Evolutionary conservation across 2,329 filamentous ascomycete genomes (phyloP).

Genomic region (Trichophyton verrucosum): DNA sequence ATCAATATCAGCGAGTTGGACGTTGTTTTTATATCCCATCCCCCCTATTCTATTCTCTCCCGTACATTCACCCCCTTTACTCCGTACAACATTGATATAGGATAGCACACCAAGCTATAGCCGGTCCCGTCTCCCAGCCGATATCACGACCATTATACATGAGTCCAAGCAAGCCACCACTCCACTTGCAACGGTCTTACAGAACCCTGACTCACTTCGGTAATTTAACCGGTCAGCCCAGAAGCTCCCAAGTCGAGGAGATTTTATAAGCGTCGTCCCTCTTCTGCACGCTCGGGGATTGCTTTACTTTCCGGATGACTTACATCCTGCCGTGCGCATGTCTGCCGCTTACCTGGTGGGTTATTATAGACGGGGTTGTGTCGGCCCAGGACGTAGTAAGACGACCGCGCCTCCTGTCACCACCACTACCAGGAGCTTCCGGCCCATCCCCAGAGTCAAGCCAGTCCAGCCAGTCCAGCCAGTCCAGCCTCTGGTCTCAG

Average conservation of each 20-base stretch:
- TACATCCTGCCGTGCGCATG: background rate
- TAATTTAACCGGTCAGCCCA: background rate
- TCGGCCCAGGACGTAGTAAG: background rate
- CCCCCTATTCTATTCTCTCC: background rate
- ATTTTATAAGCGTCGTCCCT: background rate
- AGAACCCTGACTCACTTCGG: background rate
- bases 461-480: too few species aligned
- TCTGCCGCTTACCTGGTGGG: background rate
- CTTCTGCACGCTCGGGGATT: background rate
- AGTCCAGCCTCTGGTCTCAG: too few species aligned
- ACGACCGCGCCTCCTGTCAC: background rate
- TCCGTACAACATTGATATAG: too few species aligned
- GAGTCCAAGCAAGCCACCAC: background rate
- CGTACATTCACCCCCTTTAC: background rate
- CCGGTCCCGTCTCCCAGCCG: background rate
- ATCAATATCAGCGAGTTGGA: background rate
- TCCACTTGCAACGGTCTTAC: background rate
- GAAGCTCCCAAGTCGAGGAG: background rate
- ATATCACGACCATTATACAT: background rate
- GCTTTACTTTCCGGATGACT: background rate
- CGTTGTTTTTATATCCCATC: background rate
- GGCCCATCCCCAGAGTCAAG: too few species aligned
- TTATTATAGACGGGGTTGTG: background rate
- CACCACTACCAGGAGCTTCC: too few species aligned
- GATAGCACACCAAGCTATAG: background rate